Evolutionary conservation across 345 rosid genomes (phyloP).

Genomic region (Moricandia arvensis): DNA sequence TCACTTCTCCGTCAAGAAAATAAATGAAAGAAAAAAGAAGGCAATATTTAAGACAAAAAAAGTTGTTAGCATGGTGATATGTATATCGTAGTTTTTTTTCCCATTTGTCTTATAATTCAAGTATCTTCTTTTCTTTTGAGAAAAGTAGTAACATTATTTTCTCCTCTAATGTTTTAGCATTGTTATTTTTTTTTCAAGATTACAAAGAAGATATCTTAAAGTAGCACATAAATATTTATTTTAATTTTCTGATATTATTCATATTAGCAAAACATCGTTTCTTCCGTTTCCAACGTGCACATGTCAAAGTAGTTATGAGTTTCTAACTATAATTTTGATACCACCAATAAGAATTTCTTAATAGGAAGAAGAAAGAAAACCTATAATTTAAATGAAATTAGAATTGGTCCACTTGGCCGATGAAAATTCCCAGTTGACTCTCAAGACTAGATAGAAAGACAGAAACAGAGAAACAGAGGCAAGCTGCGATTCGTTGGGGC

Average conservation of each 20-base stretch:
- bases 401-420: constrained; percentile 23
- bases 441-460: constrained; percentile 11
- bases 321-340: not conserved
- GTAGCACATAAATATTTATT: not conserved
- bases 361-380: not conserved
- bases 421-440: constrained; percentile 23
- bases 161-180: not conserved
- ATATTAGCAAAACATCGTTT: not conserved
- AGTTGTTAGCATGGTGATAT: too few species aligned
- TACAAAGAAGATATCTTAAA: not conserved
- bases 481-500: too few species aligned
- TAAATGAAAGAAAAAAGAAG: too few species aligned
- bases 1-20: too few species aligned
- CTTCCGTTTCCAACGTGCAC: not conserved
- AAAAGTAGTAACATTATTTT: too few species aligned
- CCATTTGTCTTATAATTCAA: too few species aligned
- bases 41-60: too few species aligned
- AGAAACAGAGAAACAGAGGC: not conserved
- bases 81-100: too few species aligned
- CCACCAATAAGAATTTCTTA: not conserved
- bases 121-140: not conserved
- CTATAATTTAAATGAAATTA: not conserved
- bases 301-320: not conserved
- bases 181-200: not conserved
- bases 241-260: not conserved